Evolutionary conservation across 164 flowering plant species (phyloP), one percentile per base, ranked within the genome.

Genomic region (Sextonia rubra): DNA sequence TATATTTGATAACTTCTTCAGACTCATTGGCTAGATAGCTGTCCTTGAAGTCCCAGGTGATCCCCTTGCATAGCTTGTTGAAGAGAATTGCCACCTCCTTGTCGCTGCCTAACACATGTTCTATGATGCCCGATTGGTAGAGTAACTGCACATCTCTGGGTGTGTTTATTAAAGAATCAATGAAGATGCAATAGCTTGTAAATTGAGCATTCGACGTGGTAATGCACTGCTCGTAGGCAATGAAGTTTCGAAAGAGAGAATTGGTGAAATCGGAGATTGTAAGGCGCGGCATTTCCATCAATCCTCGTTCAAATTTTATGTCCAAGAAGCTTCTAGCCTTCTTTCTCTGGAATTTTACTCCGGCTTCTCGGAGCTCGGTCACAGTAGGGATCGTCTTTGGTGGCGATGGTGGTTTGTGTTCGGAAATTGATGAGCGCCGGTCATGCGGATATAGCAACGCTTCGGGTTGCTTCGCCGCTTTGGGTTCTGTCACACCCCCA

Each of bases 201-300:
- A 84, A 76, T 47, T 74, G 62, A 2, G 81, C 77, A 30, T 7
- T 30, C 0, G 37, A 30, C 37, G 5, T 0, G 37, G 37, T 7
- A 52, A 55, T 58, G 64, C 80, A 77, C 47, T 84, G 84, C 73
- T 84, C 85, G 4, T 71, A 80, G 22, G 81, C 82, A 2, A 80
- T 71, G 3, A 80, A 71, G 68, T 83, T 83, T 4, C 77, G 77
- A 24, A 83, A 73, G 24, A 80, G 27, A 0, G 78, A 73, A 52
- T 68, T 77, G 1, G 76, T 79, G 69, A 72, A 23, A 49, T 77
- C 86, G 25, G 79, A 76, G 18, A 81, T 69, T 58, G 24, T 60
- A 20, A 83, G 49, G 0, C 80, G 71, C 6, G 86, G 82, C n/a
- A 83, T 74, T 30, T 83, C 22, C 4, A 81, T 49, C 12, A 61